A percentile compares a stretch with the other conserved stretches of the same genome.
These are phyloP conservation scores for Caloboletus inedulis DNA, from an alignment of 1,284 basidiomycete species.

Conservation along the genomic window DNA sequence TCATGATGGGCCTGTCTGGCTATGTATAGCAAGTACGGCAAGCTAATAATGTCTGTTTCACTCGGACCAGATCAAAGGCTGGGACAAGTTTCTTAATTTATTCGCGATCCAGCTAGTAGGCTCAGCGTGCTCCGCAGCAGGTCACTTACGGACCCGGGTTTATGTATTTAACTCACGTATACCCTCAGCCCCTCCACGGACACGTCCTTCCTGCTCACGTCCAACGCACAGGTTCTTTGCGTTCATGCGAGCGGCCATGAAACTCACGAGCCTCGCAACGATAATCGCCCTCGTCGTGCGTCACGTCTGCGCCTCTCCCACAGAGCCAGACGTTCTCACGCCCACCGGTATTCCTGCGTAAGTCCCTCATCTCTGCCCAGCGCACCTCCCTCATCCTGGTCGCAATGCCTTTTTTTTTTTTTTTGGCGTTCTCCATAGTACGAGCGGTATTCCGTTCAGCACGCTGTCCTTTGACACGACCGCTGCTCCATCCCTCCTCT, in stretches of 20 bases:
- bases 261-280: constrained; percentile 1
- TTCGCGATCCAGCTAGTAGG: no score
- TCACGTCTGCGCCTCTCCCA: constrained; percentile 10
- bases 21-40: not conserved
- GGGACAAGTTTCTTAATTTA: constrained; percentile 7
- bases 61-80: no score
- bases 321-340: not conserved
- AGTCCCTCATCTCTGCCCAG: not conserved
- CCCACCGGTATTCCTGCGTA: constrained; percentile 26
- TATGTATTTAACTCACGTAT: constrained; percentile 2
- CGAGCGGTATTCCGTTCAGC: constrained; percentile 21
- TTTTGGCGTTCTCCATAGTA: constrained; percentile 5
- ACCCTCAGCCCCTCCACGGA: not conserved
- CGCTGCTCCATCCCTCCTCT: constrained; percentile 17
- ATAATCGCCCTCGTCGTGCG: constrained; percentile 9
- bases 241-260: constrained; percentile 3
- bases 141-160: no score
- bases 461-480: constrained; percentile 26
- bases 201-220: not conserved
- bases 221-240: not conserved
- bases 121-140: constrained; percentile 6
- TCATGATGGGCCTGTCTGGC: not conserved
- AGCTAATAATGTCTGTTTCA: not conserved
- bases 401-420: no score
- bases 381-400: not conserved